phyloP scores from a whole-genome alignment of 495 filamentous ascomycete species.

The Daldinia grandis region DNA sequence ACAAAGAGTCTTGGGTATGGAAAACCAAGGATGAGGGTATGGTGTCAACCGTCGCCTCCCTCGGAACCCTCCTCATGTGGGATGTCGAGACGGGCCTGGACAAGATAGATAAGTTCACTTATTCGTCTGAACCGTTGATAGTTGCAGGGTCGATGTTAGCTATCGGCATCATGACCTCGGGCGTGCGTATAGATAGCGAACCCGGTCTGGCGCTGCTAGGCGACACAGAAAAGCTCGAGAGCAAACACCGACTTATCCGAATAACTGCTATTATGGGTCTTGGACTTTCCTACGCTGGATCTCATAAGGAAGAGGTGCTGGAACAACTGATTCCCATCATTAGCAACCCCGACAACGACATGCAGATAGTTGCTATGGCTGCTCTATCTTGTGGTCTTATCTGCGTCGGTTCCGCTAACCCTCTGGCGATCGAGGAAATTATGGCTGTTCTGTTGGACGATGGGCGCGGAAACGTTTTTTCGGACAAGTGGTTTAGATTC shows the following conservation, averaged over 20 bases:
- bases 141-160: constrained; percentile 89
- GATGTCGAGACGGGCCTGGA: constrained; percentile 89
- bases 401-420: constrained; percentile 90
- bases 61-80: constrained; percentile 89
- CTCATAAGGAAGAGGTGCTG: constrained; percentile 83
- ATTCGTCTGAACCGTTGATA: constrained; percentile 81
- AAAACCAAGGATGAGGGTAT: constrained; percentile 99
- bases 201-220: constrained; percentile 86
- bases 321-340: constrained; percentile 87
- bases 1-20: constrained; percentile 94
- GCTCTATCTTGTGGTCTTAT: constrained; percentile 89
- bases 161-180: constrained; percentile 92
- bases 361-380: constrained; percentile 97
- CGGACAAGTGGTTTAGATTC: constrained; percentile 98
- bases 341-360: constrained; percentile 78
- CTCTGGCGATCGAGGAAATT: constrained; percentile 87
- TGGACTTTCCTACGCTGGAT: constrained; percentile 91
- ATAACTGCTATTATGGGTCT: constrained; percentile 93
- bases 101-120: constrained; percentile 92
- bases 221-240: constrained; percentile 76
- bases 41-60: constrained; percentile 92
- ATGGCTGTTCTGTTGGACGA: constrained; percentile 91
- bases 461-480: constrained; percentile 83
- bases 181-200: constrained; percentile 85
- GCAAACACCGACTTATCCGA: constrained; percentile 77